phyloP scores from a whole-genome alignment of 768 basidiomycete species.

The Tylopilus balloui region DNA sequence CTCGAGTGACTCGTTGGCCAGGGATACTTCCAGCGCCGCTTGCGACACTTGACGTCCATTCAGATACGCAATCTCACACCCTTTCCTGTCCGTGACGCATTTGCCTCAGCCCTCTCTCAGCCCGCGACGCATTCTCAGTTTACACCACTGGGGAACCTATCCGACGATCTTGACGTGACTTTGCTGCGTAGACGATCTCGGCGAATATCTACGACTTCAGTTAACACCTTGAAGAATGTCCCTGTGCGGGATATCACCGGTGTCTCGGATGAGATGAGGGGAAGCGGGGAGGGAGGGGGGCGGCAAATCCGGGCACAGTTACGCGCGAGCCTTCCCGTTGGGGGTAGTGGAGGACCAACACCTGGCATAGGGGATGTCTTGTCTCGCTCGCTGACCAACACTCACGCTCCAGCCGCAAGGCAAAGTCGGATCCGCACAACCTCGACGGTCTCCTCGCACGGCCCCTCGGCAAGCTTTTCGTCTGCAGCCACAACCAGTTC shows the following conservation, averaged over 20 bases:
- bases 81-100: slow-evolving; percentile 69
- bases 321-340: slow-evolving; percentile 37
- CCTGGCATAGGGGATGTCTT: slow-evolving; percentile 8
- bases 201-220: slow-evolving; percentile 57
- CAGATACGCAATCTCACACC: slow-evolving; percentile 82
- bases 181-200: slow-evolving; percentile 55
- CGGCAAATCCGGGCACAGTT: slow-evolving; percentile 47
- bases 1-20: slow-evolving; percentile 6
- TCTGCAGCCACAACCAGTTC: slow-evolving; percentile 4
- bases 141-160: slow-evolving; percentile 49
- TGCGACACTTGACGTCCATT: slow-evolving; percentile 68
- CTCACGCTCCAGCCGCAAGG: slow-evolving; percentile 33
- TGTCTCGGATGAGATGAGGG: slow-evolving; percentile 25
- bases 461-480: slow-evolving; percentile 6
- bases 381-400: slow-evolving; percentile 18
- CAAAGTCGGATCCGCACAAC: slow-evolving; percentile 43
- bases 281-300: slow-evolving; percentile 30
- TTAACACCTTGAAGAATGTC: slow-evolving; percentile 42
- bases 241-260: slow-evolving; percentile 42
- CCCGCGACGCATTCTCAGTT: slow-evolving; percentile 62
- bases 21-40: slow-evolving; percentile 49
- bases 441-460: slow-evolving; percentile 47
- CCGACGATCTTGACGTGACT: slow-evolving; percentile 69
- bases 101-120: slow-evolving; percentile 69
- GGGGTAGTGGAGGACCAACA: slow-evolving; percentile 10